Conservation (phyloP, 352 stramenopile species). For the Aphanomyces invadans region DNA sequence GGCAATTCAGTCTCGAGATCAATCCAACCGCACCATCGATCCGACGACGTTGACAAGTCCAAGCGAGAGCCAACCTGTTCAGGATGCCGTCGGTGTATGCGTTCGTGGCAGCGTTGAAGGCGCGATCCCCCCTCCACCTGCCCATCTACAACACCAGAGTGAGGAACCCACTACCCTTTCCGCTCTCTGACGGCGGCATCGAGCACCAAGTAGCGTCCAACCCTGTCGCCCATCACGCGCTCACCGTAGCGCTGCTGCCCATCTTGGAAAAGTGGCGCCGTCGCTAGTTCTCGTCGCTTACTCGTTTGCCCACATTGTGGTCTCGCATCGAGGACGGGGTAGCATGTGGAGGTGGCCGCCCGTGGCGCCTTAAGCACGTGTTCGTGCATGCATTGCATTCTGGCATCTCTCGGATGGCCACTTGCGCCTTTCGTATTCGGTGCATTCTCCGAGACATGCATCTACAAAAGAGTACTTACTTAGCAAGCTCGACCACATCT, state of each 20-base stretch:
- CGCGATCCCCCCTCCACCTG: not conserved
- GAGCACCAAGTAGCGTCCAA: slow-evolving; percentile 34
- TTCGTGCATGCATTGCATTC: not conserved
- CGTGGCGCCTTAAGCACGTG: not conserved
- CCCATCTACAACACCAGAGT: not conserved
- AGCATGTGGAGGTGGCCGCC: not conserved
- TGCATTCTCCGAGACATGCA: too few species aligned
- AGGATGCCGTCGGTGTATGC: not conserved
- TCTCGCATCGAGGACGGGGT: not conserved
- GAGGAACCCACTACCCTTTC: not conserved
- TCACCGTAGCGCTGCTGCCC: slow-evolving; percentile 28
- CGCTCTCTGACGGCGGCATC: not conserved
- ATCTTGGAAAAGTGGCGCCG: slow-evolving; percentile 28
- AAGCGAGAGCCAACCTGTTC: not conserved
- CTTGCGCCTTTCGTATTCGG: too few species aligned
- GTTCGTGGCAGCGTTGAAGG: not conserved
- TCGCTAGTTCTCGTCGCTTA: slow-evolving; percentile 45
- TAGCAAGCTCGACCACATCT: too few species aligned
- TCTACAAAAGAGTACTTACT: too few species aligned
- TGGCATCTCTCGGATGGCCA: not conserved
- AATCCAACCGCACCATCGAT: not conserved
- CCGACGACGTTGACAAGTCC: not conserved
- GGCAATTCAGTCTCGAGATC: not conserved
- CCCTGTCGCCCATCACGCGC: slow-evolving; percentile 32
- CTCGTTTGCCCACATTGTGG: not conserved